Evolutionary conservation across 2,329 filamentous ascomycete genomes (phyloP), one percentile per base, ranked within the genome.

Genomic region (Salinomyces thailandicus): DNA sequence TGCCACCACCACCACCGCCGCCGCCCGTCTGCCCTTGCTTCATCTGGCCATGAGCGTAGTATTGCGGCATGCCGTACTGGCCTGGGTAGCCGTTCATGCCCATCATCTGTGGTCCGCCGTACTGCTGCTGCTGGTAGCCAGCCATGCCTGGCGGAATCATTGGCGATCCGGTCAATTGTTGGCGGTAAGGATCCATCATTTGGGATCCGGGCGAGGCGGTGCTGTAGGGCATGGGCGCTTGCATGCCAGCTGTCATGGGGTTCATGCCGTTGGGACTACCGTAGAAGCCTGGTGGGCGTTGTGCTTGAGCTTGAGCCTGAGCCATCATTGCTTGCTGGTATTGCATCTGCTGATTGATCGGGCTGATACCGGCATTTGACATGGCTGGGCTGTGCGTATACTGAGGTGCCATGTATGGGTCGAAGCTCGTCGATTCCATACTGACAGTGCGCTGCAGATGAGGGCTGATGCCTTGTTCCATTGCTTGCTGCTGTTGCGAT

Each of bases 281-380:
- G 44, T 53, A 59, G 42, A 51, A 56, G 7, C 51, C 54, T 19
- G 54, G 51, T 20, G 52, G 51, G 5, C 22, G 28, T 60, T 41
- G 63, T 22, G 47, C 68, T 60, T 39, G 67, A 51, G 30, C 44
- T 38, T 54, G 51, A 20, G 48, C 45, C 30, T 55, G 52, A 4
- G 69, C 67, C 16, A 73, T 56, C 48, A 73, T 67, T 20, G 63
- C 62, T 51, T 69, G 66, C 47, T 76, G 74, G 47, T 77, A 77
- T 49, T 77, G 74, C 18, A 73, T 31, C 47, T 73, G 68, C 38
- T 71, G 68, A 32, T 47, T 52, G 34, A 55, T 52, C 5, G 52
- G 54, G 34, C 49, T 51, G 31, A 54, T 43, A 26, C 52, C 53
- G n/a, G 51, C 62, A 28, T 43, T 51, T 4, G 55, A 57, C 45